A percentile compares a stretch with the other conserved stretches of the same genome.
phyloP scores from a whole-genome alignment of 352 stramenopile genomes.

The Phytophthora litchii region DNA sequence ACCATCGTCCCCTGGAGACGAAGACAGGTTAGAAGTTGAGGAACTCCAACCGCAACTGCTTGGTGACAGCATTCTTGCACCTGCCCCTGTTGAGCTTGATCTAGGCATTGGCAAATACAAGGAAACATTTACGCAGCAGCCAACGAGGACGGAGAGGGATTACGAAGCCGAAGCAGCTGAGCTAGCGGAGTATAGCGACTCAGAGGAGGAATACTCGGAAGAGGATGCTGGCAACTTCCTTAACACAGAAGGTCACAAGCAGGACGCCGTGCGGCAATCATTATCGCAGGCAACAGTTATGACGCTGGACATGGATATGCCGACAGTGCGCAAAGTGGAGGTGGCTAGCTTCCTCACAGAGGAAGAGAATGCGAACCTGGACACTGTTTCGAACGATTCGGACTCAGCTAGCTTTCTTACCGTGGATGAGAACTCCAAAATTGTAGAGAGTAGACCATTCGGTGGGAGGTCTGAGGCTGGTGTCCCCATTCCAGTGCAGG shows the following conservation, averaged over 20 bases:
- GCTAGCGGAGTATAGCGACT: slow-evolving; percentile 39
- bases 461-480: slow-evolving; percentile 11
- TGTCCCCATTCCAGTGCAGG: slow-evolving; percentile 28
- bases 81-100: slow-evolving; percentile 42
- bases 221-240: slow-evolving; percentile 45
- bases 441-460: slow-evolving; percentile 43
- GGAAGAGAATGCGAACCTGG: slow-evolving; percentile 44
- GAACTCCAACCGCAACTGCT: slow-evolving; percentile 38
- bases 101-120: slow-evolving; percentile 69
- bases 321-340: slow-evolving; percentile 47
- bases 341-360: slow-evolving; percentile 57
- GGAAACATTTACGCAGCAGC: slow-evolving; percentile 31
- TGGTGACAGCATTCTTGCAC: slow-evolving; percentile 30
- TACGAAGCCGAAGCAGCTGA: slow-evolving; percentile 43
- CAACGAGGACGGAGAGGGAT: slow-evolving; percentile 22
- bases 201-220: slow-evolving; percentile 21
- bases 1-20: slow-evolving; percentile 39
- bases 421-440: slow-evolving; percentile 52
- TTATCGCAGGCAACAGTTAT: slow-evolving; percentile 30
- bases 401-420: slow-evolving; percentile 48
- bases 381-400: slow-evolving; percentile 39
- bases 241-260: slow-evolving; percentile 28
- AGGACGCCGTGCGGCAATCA: slow-evolving; percentile 25
- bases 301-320: slow-evolving; percentile 33
- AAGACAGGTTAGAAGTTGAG: slow-evolving; percentile 42